Percentiles rank a stretch among this genome's conserved stretches.
Evolutionary conservation across 2,329 filamentous ascomycete genomes (phyloP).

Genomic region (Myriosclerotinia curreyana): DNA sequence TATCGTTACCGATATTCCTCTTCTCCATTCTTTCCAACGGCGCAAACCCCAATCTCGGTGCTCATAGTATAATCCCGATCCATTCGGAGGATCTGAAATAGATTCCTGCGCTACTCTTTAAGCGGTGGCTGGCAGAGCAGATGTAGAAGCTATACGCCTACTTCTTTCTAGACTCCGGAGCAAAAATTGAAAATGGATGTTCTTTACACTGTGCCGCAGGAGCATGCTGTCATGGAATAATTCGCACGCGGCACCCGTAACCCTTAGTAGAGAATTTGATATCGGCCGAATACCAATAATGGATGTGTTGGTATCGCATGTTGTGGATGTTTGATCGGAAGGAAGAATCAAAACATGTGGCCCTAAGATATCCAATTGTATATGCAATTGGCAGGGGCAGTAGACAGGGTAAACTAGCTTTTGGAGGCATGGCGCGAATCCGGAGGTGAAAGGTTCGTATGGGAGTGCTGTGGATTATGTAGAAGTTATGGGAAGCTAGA

Average conservation of each 20-base stretch:
- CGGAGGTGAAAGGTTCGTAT: conserved; percentile 1
- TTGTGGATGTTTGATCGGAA: background rate
- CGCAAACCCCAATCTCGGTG: conserved; percentile 3
- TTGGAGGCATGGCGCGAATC: conserved; percentile 18
- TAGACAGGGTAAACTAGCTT: conserved; percentile 18
- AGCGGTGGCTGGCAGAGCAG: background rate
- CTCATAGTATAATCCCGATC: background rate
- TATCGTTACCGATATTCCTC: background rate
- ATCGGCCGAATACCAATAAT: background rate
- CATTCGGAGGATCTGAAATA: background rate
- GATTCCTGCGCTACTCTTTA: conserved; percentile 3
- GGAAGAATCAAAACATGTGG: background rate
- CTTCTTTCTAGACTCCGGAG: background rate
- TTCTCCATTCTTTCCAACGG: conserved; percentile 1
- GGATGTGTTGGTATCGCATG: background rate
- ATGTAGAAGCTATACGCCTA: conserved; percentile 3
- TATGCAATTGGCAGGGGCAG: background rate
- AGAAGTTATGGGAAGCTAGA: background rate
- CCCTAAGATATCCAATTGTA: background rate
- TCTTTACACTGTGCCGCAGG: background rate
- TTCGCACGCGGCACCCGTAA: background rate
- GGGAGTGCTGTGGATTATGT: background rate
- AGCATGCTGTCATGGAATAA: background rate
- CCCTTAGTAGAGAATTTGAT: background rate
- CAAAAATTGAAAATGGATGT: background rate